Percentiles rank a stretch among this genome's conserved stretches.
These are phyloP conservation scores for Naganishia friedmannii DNA, from an alignment of 768 basidiomycete species.

Conservation along the genomic window DNA sequence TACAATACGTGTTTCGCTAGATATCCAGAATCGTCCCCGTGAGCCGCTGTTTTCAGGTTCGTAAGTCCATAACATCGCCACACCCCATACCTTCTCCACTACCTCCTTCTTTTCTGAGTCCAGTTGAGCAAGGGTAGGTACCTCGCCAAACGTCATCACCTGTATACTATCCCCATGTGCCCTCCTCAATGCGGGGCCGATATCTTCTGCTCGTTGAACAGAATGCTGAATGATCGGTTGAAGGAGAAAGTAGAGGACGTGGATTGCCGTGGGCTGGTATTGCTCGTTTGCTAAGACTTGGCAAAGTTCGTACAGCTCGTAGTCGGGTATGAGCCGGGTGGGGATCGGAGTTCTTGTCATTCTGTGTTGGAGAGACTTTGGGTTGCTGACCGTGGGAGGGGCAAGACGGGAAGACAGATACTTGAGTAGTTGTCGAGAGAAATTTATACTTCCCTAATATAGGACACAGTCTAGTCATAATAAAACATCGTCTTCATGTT, in stretches of 20 bases:
- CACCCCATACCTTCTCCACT: not conserved
- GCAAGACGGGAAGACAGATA: not conserved
- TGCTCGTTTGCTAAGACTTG: not conserved
- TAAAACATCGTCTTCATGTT: no score
- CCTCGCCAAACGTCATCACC: not conserved
- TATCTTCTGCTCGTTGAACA: not conserved
- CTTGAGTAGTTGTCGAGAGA: not conserved
- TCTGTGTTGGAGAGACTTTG: no score
- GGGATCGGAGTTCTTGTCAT: not conserved
- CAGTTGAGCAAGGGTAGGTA: not conserved
- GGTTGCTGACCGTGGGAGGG: no score
- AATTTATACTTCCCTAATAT: no score
- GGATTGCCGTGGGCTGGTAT: not conserved
- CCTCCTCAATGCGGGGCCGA: not conserved
- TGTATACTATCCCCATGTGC: not conserved
- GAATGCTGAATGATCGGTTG: slow-evolving; percentile 6
- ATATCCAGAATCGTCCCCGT: slow-evolving; percentile 18
- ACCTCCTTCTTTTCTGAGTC: not conserved
- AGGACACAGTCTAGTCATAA: no score
- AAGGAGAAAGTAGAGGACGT: slow-evolving; percentile 21
- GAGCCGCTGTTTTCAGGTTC: not conserved
- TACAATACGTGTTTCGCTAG: not conserved
- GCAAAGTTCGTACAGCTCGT: not conserved
- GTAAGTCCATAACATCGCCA: slow-evolving; percentile 2
- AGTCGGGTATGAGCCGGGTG: not conserved